phyloP scores from a whole-genome alignment of 2,329 filamentous ascomycete genomes.

The Ophiostoma novo-ulmi region DNA sequence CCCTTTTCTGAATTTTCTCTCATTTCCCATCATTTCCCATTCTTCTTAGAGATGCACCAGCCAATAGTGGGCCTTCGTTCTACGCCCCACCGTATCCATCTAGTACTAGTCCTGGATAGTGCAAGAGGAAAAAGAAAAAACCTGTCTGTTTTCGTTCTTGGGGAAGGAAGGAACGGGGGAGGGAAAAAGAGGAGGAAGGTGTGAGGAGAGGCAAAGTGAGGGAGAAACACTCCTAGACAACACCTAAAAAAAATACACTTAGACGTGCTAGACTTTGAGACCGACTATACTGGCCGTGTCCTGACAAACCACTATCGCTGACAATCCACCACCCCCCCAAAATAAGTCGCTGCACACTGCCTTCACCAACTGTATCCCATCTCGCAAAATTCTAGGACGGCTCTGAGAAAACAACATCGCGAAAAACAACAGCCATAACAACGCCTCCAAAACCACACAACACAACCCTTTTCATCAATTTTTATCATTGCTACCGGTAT shows the following conservation, averaged over 20 bases:
- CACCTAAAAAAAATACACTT: background rate
- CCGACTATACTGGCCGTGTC: background rate
- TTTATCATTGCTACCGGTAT: slow-evolving; percentile 34
- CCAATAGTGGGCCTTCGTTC: slow-evolving; percentile 23
- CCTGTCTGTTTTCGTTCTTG: slow-evolving; percentile 12
- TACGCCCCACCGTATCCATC: slow-evolving; percentile 17
- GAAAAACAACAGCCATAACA: slow-evolving; percentile 32
- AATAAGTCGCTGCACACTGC: slow-evolving; percentile 20
- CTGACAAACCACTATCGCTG: slow-evolving; percentile 26
- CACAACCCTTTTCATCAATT: slow-evolving; percentile 37
- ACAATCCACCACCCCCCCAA: slow-evolving; percentile 28
- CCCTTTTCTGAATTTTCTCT: slow-evolving; percentile 23
- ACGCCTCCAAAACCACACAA: slow-evolving; percentile 31
- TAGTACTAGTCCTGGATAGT: slow-evolving; percentile 10
- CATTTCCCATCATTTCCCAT: slow-evolving; percentile 24
- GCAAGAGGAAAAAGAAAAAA: slow-evolving; percentile 19
- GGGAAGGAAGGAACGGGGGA: background rate
- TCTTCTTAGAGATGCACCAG: slow-evolving; percentile 10
- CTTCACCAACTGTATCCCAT: slow-evolving; percentile 15
- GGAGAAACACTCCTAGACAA: slow-evolving; percentile 17
- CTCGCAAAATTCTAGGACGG: slow-evolving; percentile 29
- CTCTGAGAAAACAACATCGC: slow-evolving; percentile 24
- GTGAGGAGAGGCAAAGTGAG: background rate
- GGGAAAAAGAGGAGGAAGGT: background rate
- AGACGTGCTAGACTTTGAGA: background rate